Evolutionary conservation across 2,329 filamentous ascomycete genomes (phyloP), one percentile per base, ranked within the genome.

Genomic region (Acrodontium crateriforme): DNA sequence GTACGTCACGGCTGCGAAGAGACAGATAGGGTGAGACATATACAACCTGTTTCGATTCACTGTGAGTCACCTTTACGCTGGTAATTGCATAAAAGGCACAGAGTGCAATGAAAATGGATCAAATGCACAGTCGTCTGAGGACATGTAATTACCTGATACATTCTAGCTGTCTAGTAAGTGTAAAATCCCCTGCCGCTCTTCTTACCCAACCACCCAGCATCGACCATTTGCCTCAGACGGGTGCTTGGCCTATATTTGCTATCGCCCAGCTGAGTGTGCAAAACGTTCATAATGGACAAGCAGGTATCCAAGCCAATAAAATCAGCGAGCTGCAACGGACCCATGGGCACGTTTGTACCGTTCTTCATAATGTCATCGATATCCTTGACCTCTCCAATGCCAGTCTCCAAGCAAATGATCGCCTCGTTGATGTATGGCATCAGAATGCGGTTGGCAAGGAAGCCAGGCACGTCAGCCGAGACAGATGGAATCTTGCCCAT

Each of bases 401-500:
- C 81, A 0, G 89, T 94, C 60, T 98, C 89, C 9, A 98, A 65
- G 56, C 89, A 98, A 39, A 93, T 87, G 43, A 98, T 67, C 6
- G 91, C 89, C 60, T 98, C 89, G 54, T 98, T 98, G 63, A 98
- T 94, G 54, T 98, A 98, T 0, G 89, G 89, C 89, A 98, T 98
- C 34, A 98, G 62, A 36, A 98, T 98, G 7, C 89, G 70, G 55
- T 98, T 98, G 17, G 89, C 89, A 14, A 98, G 65, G 63, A 98
- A 98, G 2, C 89, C 89, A 0, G 89, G 89, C 0, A 80, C 74
- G 55, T 98, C 89, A 10, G 81, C 80, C 9, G 83, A 92, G 16
- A 80, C 71, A 3, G 85, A 91, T 0, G 84, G 63, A 28, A 95
- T 68, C 62, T 98, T 98, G 47, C 85, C 87, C 81, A 98, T 92